Evolutionary conservation across 441 rosid genomes (phyloP).

Genomic region (Syzygium malaccense): DNA sequence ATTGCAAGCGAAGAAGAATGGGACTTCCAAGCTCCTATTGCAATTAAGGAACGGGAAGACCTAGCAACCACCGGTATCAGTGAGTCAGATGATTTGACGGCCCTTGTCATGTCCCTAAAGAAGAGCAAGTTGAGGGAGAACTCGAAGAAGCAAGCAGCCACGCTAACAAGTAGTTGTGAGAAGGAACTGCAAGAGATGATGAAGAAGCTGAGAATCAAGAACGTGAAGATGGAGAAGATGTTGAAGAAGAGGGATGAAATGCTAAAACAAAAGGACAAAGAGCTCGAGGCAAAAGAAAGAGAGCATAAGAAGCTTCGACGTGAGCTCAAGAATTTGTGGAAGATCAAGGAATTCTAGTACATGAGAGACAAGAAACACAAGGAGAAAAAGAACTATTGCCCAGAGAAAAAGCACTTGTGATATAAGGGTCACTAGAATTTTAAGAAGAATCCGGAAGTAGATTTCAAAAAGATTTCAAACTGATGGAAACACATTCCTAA

Average conservation of each 20-base stretch:
- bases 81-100: neutral
- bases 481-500: too few relatives aligned
- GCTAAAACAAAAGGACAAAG: neutral
- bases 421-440: too few relatives aligned
- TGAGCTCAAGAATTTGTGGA: neutral
- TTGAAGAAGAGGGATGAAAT: neutral
- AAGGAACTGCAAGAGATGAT: neutral
- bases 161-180: neutral
- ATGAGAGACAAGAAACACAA: neutral
- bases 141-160: neutral
- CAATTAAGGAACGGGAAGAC: neutral
- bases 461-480: too few relatives aligned
- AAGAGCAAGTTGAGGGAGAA: neutral
- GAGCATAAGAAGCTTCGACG: neutral
- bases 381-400: neutral
- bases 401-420: neutral
- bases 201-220: neutral
- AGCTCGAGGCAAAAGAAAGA: neutral
- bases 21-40: neutral
- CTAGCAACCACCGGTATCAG: neutral
- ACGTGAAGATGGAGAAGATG: neutral
- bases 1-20: neutral
- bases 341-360: neutral
- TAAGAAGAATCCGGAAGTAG: too few relatives aligned
- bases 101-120: neutral